Base-by-base conservation (phyloP, 2,329 filamentous ascomycete species). In the Colletotrichum incanum region DNA sequence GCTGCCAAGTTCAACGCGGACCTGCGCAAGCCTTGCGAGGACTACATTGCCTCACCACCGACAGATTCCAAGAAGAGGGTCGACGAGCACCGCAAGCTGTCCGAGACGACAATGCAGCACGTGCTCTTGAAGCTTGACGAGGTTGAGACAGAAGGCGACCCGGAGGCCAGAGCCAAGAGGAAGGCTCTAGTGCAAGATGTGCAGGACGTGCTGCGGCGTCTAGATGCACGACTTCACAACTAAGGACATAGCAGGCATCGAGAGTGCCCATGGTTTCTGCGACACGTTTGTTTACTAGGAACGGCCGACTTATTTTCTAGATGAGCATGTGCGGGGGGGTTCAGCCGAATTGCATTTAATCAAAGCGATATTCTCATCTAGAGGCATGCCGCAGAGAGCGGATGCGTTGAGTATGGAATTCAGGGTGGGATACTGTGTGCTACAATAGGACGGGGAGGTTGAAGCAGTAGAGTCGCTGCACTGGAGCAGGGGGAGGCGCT, bases 111-210 rank as follows among this genome's bases (percentile, higher is more conserved):
- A 49, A 86, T 96, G 85, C 90, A 92, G 73, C 92, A 95, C 76
- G 90, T 95, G 2, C 78, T 96, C 47, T 82, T 96, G 74, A 96
- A 95, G 83, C 81, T 94, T 49, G 94, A 96, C 79, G 91, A 88
- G 28, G 90, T 96, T 3, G 93, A 96, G 76, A 92, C 91, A 0
- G 91, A 92, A 59, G 93, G 93, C 6, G 90, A 93, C 75, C 80
- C 84, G 12, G 90, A 92, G 16, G 90, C 93, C 34, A 86, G 93
- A 73, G 82, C 86, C 16, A 89, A 85, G 79, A 85, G 94, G 78
- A 95, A 93, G 83, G 92, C 91, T 70, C 81, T 95, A 62, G 92
- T 96, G n/a, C 89, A 86, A 76, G 87, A 92, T 74, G 91, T 93
- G 4, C 93, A 96, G 79, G 87, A 84, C 14, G 83, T 93, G 54